phyloP scores from a whole-genome alignment of 1,284 basidiomycete genomes.

The Austroboletus niveus region DNA sequence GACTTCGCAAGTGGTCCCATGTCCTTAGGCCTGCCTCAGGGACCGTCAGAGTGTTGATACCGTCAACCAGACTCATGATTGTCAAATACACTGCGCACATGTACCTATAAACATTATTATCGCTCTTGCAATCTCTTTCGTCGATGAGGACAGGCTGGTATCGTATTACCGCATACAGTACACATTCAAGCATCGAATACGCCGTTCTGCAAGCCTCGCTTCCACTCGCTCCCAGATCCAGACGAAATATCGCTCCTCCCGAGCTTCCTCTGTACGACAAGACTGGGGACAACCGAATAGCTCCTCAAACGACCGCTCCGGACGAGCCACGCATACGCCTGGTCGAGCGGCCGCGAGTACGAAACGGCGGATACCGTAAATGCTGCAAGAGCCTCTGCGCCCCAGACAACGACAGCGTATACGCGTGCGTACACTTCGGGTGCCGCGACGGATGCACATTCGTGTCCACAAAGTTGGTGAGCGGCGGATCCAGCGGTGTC shows the following conservation, averaged over 20 bases:
- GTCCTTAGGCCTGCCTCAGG: no score
- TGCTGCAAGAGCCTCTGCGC: slow-evolving; percentile 55
- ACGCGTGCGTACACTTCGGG: slow-evolving; percentile 71
- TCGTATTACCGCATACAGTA: no score
- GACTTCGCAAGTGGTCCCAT: no score
- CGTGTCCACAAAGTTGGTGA: slow-evolving; percentile 18
- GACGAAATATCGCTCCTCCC: slow-evolving; percentile 50
- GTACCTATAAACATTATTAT: no score
- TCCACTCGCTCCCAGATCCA: slow-evolving; percentile 57
- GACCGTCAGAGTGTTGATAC: no score
- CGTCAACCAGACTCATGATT: no score
- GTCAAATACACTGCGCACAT: no score
- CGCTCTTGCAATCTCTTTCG: no score
- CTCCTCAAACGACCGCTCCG: slow-evolving; percentile 49
- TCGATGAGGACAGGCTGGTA: no score
- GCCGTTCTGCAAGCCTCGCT: slow-evolving; percentile 47
- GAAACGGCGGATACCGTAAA: slow-evolving; percentile 60
- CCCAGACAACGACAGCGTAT: slow-evolving; percentile 53
- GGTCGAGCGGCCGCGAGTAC: slow-evolving; percentile 75
- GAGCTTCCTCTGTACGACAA: slow-evolving; percentile 61
- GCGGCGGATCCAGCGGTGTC: slow-evolving; percentile 60
- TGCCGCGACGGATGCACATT: slow-evolving; percentile 52
- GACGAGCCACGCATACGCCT: slow-evolving; percentile 71
- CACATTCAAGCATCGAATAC: slow-evolving; percentile 35
- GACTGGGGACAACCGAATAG: slow-evolving; percentile 63